Conservation (phyloP, 2,329 filamentous ascomycete genomes). For the Exophiala aquamarina region DNA sequence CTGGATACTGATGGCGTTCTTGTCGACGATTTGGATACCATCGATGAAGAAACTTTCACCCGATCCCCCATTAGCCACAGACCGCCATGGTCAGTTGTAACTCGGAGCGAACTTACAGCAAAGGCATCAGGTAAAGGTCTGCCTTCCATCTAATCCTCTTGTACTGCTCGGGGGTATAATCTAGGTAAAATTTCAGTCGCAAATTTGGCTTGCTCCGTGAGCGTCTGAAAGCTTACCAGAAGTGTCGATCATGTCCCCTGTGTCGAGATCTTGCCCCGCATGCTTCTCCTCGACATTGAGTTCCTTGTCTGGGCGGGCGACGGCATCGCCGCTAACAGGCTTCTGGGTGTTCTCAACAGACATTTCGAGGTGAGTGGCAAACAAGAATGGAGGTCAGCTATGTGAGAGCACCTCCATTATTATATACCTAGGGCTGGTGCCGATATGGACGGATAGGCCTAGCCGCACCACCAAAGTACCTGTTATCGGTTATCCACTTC, state of each 20-base stretch:
- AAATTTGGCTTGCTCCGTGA: too few relatives aligned
- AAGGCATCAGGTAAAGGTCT: constrained; percentile 46
- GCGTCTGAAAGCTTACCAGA: too few relatives aligned
- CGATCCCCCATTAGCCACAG: too few relatives aligned
- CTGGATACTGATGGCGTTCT: constrained; percentile 43
- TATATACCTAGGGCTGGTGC: too few relatives aligned
- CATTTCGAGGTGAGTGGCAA: constrained; percentile 1
- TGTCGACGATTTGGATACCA: constrained; percentile 51
- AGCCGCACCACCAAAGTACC: too few relatives aligned
- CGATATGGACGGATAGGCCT: too few relatives aligned
- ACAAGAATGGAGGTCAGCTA: neutral
- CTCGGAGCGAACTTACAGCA: constrained; percentile 43
- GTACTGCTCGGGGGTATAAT: constrained; percentile 41
- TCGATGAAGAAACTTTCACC: constrained; percentile 44
- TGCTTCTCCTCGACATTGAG: neutral
- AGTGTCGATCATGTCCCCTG: neutral
- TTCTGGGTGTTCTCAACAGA: neutral
- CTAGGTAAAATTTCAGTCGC: too few relatives aligned
- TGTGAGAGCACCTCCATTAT: too few relatives aligned
- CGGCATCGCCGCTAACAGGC: neutral
- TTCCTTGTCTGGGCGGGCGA: neutral
- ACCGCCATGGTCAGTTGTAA: too few relatives aligned
- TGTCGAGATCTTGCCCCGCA: neutral
- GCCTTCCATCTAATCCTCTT: constrained; percentile 42
- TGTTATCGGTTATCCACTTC: too few relatives aligned